A percentile compares a stretch with the other conserved stretches of the same genome.
These are phyloP conservation scores for Handroanthus guayacan DNA, from an alignment of 257 asterid genomes.

Conservation along the genomic window DNA sequence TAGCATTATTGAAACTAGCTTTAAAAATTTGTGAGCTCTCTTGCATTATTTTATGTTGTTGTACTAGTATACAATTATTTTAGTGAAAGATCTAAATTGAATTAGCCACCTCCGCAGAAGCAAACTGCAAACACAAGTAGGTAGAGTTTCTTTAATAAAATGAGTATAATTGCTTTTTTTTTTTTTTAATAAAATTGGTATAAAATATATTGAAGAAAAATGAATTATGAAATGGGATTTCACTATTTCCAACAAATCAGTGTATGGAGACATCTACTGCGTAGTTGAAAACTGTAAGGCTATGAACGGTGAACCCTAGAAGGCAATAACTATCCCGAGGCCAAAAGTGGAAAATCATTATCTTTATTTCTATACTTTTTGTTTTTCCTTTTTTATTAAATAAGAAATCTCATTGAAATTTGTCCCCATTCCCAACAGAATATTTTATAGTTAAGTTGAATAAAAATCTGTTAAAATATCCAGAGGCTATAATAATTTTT, in stretches of 20 bases:
- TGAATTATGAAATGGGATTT: background rate
- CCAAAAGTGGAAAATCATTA: background rate
- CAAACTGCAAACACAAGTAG: constrained; percentile 25
- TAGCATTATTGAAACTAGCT: constrained; percentile 15
- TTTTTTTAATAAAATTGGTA: background rate
- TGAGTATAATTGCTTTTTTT: background rate
- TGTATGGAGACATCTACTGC: no score
- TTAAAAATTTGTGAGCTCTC: constrained; percentile 29
- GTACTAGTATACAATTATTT: constrained; percentile 15
- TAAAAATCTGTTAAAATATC: constrained; percentile 32
- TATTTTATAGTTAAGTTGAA: background rate
- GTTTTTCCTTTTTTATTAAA: background rate
- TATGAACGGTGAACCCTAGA: background rate
- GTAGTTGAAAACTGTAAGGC: no score
- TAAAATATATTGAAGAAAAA: background rate
- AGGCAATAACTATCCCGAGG: background rate
- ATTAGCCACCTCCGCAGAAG: no score
- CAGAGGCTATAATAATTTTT: background rate
- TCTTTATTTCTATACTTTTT: no score
- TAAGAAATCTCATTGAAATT: background rate
- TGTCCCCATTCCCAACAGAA: background rate
- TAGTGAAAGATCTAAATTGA: no score
- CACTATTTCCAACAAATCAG: background rate
- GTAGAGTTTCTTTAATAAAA: background rate
- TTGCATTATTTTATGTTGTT: constrained; percentile 16